A percentile compares a stretch with the other conserved stretches of the same genome.
These are phyloP conservation scores for Geotrichum carabidarum DNA, from an alignment of 1,139 yeast genomes.

Conservation along the genomic window DNA sequence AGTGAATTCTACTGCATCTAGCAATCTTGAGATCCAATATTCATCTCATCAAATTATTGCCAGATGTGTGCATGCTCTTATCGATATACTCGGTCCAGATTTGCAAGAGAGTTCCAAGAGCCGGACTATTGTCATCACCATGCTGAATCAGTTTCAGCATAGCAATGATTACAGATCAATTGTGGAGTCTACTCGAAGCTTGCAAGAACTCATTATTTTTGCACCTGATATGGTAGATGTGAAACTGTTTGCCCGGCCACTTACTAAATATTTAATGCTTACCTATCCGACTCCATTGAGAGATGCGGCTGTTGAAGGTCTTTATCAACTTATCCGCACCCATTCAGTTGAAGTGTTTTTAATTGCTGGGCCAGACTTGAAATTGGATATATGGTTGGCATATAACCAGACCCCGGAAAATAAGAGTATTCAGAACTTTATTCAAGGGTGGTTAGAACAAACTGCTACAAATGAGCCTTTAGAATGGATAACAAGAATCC, in stretches of 20 bases:
- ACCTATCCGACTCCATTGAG: slow-evolving; percentile 26
- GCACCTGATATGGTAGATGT: slow-evolving; percentile 32
- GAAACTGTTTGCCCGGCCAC: slow-evolving; percentile 25
- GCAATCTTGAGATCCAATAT: slow-evolving; percentile 46
- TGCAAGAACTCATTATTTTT: slow-evolving; percentile 33
- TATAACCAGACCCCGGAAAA: slow-evolving; percentile 34
- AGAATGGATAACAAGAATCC: slow-evolving; percentile 39
- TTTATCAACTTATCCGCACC: slow-evolving; percentile 37
- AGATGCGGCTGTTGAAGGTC: slow-evolving; percentile 37
- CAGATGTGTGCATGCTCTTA: slow-evolving; percentile 41
- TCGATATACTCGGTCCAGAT: slow-evolving; percentile 50
- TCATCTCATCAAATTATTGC: slow-evolving; percentile 42
- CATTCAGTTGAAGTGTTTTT: slow-evolving; percentile 33
- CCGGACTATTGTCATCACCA: slow-evolving; percentile 25
- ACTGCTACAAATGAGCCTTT: slow-evolving; percentile 33
- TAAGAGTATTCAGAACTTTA: slow-evolving; percentile 30
- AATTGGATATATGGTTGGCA: slow-evolving; percentile 39
- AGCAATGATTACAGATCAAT: slow-evolving; percentile 31
- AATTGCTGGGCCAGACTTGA: slow-evolving; percentile 33
- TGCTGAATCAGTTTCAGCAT: slow-evolving; percentile 33
- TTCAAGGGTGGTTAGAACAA: slow-evolving; percentile 38
- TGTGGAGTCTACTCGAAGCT: slow-evolving; percentile 30
- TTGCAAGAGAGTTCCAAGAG: slow-evolving; percentile 35
- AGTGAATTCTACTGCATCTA: slow-evolving; percentile 42
- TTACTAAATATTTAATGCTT: slow-evolving; percentile 31